Conservation (phyloP, 176 grass and related monocot genomes). For the Zoysia pacifica region DNA sequence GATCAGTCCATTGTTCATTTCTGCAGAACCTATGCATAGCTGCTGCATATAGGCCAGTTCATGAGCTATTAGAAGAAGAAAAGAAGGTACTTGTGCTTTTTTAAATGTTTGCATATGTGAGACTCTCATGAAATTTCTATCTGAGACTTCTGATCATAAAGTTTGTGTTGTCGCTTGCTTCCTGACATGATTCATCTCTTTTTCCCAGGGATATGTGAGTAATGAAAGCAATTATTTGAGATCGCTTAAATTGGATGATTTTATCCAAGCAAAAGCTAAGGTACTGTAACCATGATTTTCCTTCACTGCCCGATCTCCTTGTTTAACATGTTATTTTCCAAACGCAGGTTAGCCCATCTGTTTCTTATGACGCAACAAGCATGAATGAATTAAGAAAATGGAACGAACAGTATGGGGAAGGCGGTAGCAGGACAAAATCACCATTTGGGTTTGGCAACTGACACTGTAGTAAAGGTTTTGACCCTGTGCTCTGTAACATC, state of each 20-base stretch:
- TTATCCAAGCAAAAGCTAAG: conserved; percentile 93
- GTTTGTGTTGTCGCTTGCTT: conserved; percentile 1
- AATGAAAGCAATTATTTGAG: conserved; percentile 48
- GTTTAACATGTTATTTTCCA: conserved; percentile 23
- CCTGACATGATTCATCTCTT: conserved; percentile 20
- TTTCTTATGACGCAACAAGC: conserved; percentile 79
- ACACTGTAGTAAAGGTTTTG: conserved; percentile 28
- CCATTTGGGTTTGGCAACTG: conserved; percentile 87
- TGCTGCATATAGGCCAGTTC: conserved; percentile 90
- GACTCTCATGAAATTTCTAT: not conserved
- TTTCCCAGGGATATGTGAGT: conserved; percentile 49
- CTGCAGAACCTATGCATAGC: conserved; percentile 90
- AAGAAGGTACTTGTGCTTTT: conserved; percentile 54
- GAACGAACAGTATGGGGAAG: conserved; percentile 97
- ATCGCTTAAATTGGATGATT: conserved; percentile 76
- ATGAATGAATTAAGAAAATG: conserved; percentile 97
- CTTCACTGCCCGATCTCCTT: not conserved
- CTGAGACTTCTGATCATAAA: not conserved
- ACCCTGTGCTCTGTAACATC: conserved; percentile 36
- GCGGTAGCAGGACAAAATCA: conserved; percentile 70
- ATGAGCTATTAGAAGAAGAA: conserved; percentile 89
- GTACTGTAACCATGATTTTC: conserved; percentile 39
- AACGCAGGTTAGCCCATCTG: conserved; percentile 75
- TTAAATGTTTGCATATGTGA: conserved; percentile 1
- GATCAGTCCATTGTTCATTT: conserved; percentile 34